Percentiles rank a stretch among this genome's conserved stretches.
Conservation (phyloP, 225 moss, liverwort and hornwort species). For the Physcomitrellopsis africana region DNA sequence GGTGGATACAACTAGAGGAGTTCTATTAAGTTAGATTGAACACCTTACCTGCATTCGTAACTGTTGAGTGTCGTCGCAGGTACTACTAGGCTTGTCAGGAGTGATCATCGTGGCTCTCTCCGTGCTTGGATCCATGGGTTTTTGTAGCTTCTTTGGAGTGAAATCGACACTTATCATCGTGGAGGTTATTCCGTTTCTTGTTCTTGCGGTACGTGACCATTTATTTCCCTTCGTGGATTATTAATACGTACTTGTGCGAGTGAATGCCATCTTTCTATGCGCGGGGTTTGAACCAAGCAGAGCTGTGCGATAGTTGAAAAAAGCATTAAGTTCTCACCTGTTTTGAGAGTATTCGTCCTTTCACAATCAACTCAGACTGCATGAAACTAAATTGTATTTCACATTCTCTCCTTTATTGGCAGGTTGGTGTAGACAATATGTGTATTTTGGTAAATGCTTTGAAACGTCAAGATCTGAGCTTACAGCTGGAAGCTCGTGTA, state of each 20-base stretch:
- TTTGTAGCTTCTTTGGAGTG: slow-evolving; percentile 87
- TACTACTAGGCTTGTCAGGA: slow-evolving; percentile 83
- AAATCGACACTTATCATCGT: slow-evolving; percentile 97
- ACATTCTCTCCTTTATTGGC: slow-evolving; percentile 20
- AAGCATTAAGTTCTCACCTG: neutral
- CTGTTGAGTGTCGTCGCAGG: slow-evolving; percentile 48
- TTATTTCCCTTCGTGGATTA: neutral
- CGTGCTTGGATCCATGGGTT: slow-evolving; percentile 93
- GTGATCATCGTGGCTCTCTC: slow-evolving; percentile 90
- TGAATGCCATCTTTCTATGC: slow-evolving; percentile 3
- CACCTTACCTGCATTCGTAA: slow-evolving; percentile 1
- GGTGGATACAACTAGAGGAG: slow-evolving; percentile 1
- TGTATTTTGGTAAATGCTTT: slow-evolving; percentile 95
- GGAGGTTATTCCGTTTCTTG: slow-evolving; percentile 99
- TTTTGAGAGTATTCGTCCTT: slow-evolving; percentile 5
- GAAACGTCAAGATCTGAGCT: slow-evolving; percentile 69
- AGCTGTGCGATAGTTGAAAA: slow-evolving; percentile 19
- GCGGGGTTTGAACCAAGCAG: neutral
- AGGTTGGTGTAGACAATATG: slow-evolving; percentile 99
- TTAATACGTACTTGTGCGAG: neutral
- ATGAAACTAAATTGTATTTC: neutral
- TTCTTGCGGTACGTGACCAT: slow-evolving; percentile 79
- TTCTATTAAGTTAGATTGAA: slow-evolving; percentile 3
- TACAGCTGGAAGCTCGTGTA: slow-evolving; percentile 66
- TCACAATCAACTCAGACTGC: neutral